Evolutionary conservation across 2,329 filamentous ascomycete genomes (phyloP), one percentile per base, ranked within the genome.

Genomic region (Beauveria australis): DNA sequence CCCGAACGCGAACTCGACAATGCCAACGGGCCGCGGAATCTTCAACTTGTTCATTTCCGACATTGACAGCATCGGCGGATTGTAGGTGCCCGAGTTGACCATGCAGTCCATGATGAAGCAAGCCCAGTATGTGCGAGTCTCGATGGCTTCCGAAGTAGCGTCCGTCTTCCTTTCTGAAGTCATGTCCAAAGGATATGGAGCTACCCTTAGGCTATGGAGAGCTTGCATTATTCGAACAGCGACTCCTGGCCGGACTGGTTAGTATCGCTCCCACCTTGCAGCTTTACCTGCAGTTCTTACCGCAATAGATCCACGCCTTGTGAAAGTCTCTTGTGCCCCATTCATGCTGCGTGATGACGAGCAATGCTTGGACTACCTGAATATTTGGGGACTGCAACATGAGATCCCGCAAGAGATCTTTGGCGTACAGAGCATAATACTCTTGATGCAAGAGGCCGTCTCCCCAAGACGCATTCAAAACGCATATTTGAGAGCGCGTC

Each of bases 71-170:
- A 74, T 73, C 4, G 70, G 72, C 0, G 73, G 72, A 8, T 73
- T 73, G 26, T 75, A 74, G 0, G 72, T 76, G 0, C 75, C 75
- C 1, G 74, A 77, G 43, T 75, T 75, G 43, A 79, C 70, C 55
- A 77, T 73, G 10, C 76, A 74, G 61, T 78, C 76, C 69, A 79
- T 73, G 33, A 79, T 72, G 58, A 77, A 78, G 62, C 76, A 78
- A 0, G 72, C 72, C 77, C 77, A 79, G 48, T 76, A 77, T 0
- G 76, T 77, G 1, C 76, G 65, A 2, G 73, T 75, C 43, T 76
- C 70, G 3, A 74, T 70, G 0, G 72, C 69, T 0, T 67, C 64
- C 4, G 68, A 66, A 7, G 68, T 44, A 37, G 64, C 30, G 19
- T 71, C 62, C 3, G 65, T 62, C 24, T 64, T 59, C 3, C 60